Evolutionary conservation across 2,329 filamentous ascomycete species (phyloP), one percentile per base, ranked within the genome.

Genomic region (Hypoxylon rubiginosum): DNA sequence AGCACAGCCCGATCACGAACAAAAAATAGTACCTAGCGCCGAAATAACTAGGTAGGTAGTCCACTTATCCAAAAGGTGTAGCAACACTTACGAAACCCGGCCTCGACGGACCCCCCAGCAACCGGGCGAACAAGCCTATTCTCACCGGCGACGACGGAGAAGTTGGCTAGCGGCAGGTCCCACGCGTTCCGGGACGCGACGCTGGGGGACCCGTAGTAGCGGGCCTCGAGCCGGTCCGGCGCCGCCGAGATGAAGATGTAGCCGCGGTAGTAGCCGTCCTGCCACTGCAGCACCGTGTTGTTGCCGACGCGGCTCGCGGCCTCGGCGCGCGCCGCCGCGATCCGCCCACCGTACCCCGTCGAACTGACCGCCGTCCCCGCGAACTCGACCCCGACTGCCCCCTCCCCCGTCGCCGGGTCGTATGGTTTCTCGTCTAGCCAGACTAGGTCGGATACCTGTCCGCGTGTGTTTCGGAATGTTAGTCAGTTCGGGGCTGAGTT

Each of bases 181-280:
- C 87, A 86, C 0, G 83, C 80, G 71, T 91, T 92, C 46, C 88
- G 82, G 4, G 79, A 84, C 24, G 85, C 79, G 4, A 91, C 82
- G 0, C 85, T 88, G 0, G 90, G 89, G 7, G 78, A 77, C 28
- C 81, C 91, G 70, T 89, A 93, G 79, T 85, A 93, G 11, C 82
- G 82, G 0, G 90, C 90, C n/a, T 85, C 81, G 1, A 91, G 82
- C 48, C 84, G 79, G 10, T 89, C 82, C 21, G 86, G 82, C 19
- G 79, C 82, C 58, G 92, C 80, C 51, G 85, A 83, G 43, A 93
- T 80, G 73, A 91, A 85, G 70, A 88, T 92, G 79, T 93, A 93
- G 1, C 91, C 91, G 17, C 91, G 84, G 77, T 92, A 93, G 76
- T 91, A 93, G 7, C 89, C 77, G 62, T 93, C 91, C 71, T 90